Evolutionary conservation across 2,329 filamentous ascomycete species (phyloP).

Genomic region (Colletotrichum scovillei): DNA sequence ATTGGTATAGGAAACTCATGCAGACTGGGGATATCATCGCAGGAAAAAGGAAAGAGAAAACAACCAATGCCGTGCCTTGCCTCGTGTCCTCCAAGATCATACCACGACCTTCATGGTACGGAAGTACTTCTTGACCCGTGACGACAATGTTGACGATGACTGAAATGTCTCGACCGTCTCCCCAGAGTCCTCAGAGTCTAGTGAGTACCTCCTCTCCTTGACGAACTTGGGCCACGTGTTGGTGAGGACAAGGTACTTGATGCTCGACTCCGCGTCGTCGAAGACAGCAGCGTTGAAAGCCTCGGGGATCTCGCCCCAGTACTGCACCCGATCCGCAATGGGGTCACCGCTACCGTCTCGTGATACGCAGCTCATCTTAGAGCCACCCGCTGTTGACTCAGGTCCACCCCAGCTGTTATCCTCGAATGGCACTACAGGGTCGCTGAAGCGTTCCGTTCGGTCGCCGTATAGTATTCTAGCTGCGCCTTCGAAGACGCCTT

Average conservation of each 20-base stretch:
- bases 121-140: conserved; percentile 25
- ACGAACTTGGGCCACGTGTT: conserved; percentile 47
- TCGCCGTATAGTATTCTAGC: conserved; percentile 58
- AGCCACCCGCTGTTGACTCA: not conserved
- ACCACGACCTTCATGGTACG: conserved; percentile 9
- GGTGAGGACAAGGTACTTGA: conserved; percentile 62
- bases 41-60: not conserved
- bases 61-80: not conserved
- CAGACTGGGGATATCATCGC: conserved; percentile 11
- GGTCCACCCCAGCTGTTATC: conserved; percentile 1
- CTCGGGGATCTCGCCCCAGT: conserved; percentile 46
- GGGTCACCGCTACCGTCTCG: not conserved
- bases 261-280: conserved; percentile 62
- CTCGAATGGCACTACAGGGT: conserved; percentile 58
- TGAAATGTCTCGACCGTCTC: conserved; percentile 22
- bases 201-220: conserved; percentile 34
- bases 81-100: not conserved
- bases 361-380: not conserved
- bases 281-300: conserved; percentile 61
- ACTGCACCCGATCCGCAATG: conserved; percentile 15
- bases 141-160: conserved; percentile 14
- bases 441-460: conserved; percentile 45
- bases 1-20: not conserved
- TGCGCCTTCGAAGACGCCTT: conserved; percentile 66
- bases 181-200: conserved; percentile 30